These are phyloP conservation scores for Coffea eugenioides DNA, from an alignment of 257 asterid genomes.

Conservation along the genomic window DNA sequence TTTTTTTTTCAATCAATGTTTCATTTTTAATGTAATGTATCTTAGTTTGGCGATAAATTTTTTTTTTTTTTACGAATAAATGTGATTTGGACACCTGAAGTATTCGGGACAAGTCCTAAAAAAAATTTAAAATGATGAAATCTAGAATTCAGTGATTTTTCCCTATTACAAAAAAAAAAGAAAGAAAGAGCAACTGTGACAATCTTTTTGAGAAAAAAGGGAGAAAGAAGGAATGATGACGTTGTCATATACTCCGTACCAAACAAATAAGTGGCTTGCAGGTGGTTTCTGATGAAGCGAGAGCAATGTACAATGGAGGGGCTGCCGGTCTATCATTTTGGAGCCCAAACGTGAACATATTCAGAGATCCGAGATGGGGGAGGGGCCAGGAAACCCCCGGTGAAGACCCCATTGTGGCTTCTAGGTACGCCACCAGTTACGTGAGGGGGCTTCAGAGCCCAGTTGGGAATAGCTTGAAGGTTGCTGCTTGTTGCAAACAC, in stretches of 20 bases:
- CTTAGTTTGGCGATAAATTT: too few species aligned
- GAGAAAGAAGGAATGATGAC: too few species aligned
- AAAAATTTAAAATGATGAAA: too few species aligned
- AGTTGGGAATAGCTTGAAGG: slow-evolving; percentile 47
- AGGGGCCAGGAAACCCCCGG: slow-evolving; percentile 93
- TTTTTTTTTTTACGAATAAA: too few species aligned
- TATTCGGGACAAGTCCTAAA: background rate
- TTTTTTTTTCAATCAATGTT: too few species aligned
- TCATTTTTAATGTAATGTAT: background rate
- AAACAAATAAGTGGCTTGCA: background rate
- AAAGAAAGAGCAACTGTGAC: background rate
- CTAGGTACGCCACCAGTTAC: slow-evolving; percentile 63
- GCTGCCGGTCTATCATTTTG: slow-evolving; percentile 73
- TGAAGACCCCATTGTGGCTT: slow-evolving; percentile 66
- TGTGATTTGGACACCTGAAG: background rate
- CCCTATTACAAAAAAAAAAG: too few species aligned
- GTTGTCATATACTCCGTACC: too few species aligned
- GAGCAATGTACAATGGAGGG: slow-evolving; percentile 95
- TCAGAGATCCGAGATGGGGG: slow-evolving; percentile 92
- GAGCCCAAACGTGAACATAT: slow-evolving; percentile 94
- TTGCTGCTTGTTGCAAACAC: slow-evolving; percentile 92
- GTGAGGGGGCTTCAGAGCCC: slow-evolving; percentile 74
- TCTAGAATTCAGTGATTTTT: too few species aligned
- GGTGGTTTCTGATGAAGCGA: slow-evolving; percentile 89
- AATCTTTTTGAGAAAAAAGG: background rate